Evolutionary conservation across 2,329 filamentous ascomycete species (phyloP).

Genomic region (Cladorrhinum sp.): DNA sequence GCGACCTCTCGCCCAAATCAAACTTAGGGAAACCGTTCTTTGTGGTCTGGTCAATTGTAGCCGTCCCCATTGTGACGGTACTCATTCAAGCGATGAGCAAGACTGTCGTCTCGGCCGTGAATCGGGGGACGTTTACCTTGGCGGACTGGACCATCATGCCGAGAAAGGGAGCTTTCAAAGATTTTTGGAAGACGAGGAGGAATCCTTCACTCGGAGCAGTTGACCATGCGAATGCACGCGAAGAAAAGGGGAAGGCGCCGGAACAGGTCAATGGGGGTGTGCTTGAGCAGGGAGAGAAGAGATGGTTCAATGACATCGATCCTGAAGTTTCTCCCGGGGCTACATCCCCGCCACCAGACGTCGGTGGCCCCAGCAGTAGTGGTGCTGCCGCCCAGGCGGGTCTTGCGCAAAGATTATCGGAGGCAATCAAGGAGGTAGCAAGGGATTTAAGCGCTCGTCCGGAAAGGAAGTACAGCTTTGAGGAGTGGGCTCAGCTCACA

Average conservation of each 20-base stretch:
- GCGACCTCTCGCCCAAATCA: conserved; percentile 60
- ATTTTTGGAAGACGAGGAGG: conserved; percentile 37
- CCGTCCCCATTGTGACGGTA: conserved; percentile 68
- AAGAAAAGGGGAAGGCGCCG: background rate
- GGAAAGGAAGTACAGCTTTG: conserved; percentile 58
- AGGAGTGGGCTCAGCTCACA: conserved; percentile 67
- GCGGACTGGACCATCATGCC: conserved; percentile 67
- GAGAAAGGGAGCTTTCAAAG: conserved; percentile 53
- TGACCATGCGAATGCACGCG: background rate
- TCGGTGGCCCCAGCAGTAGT: conserved; percentile 23
- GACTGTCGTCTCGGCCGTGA: conserved; percentile 61
- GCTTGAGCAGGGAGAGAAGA: background rate
- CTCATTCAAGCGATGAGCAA: conserved; percentile 62
- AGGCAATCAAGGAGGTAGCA: conserved; percentile 54
- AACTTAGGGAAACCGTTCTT: conserved; percentile 68
- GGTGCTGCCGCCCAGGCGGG: conserved; percentile 29
- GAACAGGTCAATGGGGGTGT: background rate
- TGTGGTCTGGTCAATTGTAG: conserved; percentile 66
- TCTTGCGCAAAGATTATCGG: conserved; percentile 53
- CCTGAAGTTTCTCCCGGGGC: background rate
- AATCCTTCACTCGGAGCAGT: background rate
- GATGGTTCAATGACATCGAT: background rate
- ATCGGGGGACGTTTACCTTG: conserved; percentile 56
- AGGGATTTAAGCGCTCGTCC: conserved; percentile 47
- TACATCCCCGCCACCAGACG: background rate